Base-by-base conservation (phyloP, 2,329 filamentous ascomycete genomes). In the Fusarium pilosicola region DNA sequence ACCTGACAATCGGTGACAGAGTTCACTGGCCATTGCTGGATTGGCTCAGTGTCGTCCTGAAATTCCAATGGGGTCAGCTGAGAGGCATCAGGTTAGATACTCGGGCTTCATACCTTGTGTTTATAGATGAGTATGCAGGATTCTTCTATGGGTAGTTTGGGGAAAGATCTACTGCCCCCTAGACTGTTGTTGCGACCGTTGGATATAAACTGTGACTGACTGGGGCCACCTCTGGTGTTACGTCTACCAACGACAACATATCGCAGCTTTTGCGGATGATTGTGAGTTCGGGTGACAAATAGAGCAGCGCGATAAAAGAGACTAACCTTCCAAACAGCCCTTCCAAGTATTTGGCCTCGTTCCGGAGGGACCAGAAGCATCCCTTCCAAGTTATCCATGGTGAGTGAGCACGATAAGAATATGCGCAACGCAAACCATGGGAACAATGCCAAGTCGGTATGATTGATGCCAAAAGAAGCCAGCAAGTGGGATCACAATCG, bases 1-100 rank as follows among this genome's bases (percentile, higher is more conserved):
- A 91, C 85, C 71, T 89, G 85, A 73, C 88, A 92, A 63, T 89
- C 88, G 61, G 84, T 84, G 60, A 91, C 85, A 51, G 84, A 85
- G 68, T 81, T 83, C 59, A 89, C 81, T 48, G 86, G 83, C 81
- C 88, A 86, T 79, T 89, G 87, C 55, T 88, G 85, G 32, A 86
- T 81, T 26, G 87, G 86, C 49, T 90, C 89, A 68, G 76, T 79
- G 70, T 91, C 89, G 48, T 88, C 87, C 80, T 82, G 22, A n/a
- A 63, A 51, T 67, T 56, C n/a, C 36, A 58, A 62, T 28, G 24
- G 49, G 32, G 58, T 71, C 45, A 74, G 71, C 41, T 22, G 20
- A 39, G 26, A 28, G 48, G 48, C 36, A 59, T 52, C 20, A 28
- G n/a, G 26, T 15, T 26, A 39, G 34, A 48, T 39, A n/a, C 38